phyloP scores from a whole-genome alignment of 345 rosid species.

The Reutealis trisperma region DNA sequence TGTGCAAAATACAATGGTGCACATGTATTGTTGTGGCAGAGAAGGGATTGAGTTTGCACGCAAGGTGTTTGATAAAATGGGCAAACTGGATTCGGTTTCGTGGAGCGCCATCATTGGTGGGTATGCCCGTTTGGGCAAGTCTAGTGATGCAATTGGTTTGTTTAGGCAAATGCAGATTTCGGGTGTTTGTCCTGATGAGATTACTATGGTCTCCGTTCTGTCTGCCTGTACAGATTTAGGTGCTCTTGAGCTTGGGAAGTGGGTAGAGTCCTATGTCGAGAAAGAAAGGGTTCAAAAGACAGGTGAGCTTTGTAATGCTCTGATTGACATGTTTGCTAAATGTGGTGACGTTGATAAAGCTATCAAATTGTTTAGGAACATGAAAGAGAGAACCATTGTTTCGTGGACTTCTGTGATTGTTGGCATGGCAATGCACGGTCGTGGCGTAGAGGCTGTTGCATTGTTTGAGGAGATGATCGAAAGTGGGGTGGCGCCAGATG shows the following conservation, averaged over 20 bases:
- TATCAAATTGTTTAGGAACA: constrained; percentile 43
- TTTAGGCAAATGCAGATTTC: constrained; percentile 52
- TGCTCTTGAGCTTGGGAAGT: constrained; percentile 56
- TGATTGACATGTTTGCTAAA: constrained; percentile 56
- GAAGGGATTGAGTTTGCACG: constrained; percentile 44
- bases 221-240: constrained; percentile 59
- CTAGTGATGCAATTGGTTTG: constrained; percentile 43
- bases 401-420: constrained; percentile 63
- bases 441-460: constrained; percentile 51
- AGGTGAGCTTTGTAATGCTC: constrained; percentile 50
- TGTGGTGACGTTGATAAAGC: constrained; percentile 63
- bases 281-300: constrained; percentile 31
- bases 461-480: constrained; percentile 52
- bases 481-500: constrained; percentile 23
- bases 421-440: constrained; percentile 61
- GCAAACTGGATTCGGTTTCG: constrained; percentile 43
- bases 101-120: constrained; percentile 67
- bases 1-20: constrained; percentile 54
- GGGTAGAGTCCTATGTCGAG: constrained; percentile 52
- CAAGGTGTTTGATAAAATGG: constrained; percentile 55
- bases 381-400: constrained; percentile 45
- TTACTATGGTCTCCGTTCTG: constrained; percentile 54
- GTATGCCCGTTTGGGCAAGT: constrained; percentile 41
- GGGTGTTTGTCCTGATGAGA: constrained; percentile 51
- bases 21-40: constrained; percentile 37